A percentile compares a stretch with the other conserved stretches of the same genome.
Evolutionary conservation across 352 stramenopile species (phyloP).

Genomic region (Phytophthora nicotianae): DNA sequence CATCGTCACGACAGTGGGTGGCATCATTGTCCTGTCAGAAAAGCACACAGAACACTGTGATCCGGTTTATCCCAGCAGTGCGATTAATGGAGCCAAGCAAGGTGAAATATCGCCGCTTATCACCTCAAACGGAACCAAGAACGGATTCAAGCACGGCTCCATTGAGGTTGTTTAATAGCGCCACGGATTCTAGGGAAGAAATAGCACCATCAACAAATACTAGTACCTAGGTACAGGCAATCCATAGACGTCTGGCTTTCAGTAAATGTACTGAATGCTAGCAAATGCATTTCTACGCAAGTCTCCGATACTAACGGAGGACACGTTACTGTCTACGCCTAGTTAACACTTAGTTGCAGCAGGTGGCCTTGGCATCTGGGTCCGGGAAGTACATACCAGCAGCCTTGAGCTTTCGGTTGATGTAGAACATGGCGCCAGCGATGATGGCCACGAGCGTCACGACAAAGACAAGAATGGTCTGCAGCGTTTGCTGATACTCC

Average conservation of each 20-base stretch:
- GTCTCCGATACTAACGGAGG: constrained; percentile 12
- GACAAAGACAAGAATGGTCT: constrained; percentile 75
- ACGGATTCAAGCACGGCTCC: constrained; percentile 45
- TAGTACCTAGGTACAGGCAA: constrained; percentile 2
- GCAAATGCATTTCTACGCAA: constrained; percentile 24
- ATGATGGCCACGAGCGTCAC: constrained; percentile 65
- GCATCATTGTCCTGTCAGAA: constrained; percentile 84
- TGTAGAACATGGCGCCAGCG: constrained; percentile 62
- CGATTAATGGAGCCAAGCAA: constrained; percentile 41
- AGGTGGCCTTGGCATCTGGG: constrained; percentile 56
- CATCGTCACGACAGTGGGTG: constrained; percentile 79
- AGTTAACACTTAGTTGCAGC: constrained; percentile 47
- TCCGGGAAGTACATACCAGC: constrained; percentile 82
- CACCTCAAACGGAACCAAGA: constrained; percentile 33
- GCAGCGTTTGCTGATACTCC: constrained; percentile 69
- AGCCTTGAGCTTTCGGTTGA: constrained; percentile 87
- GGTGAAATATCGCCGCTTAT: constrained; percentile 59
- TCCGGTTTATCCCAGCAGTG: constrained; percentile 27
- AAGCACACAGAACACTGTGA: constrained; percentile 72
- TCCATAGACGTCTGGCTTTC: constrained; percentile 19
- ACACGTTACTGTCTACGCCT: constrained; percentile 24
- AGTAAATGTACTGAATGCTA: constrained; percentile 17
- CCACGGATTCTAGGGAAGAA: constrained; percentile 5
- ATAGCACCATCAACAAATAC: constrained; percentile 22
- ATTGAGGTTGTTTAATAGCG: constrained; percentile 38